Conservation (phyloP, 176 grass and related monocot species). For the Pontederia paniculata region DNA sequence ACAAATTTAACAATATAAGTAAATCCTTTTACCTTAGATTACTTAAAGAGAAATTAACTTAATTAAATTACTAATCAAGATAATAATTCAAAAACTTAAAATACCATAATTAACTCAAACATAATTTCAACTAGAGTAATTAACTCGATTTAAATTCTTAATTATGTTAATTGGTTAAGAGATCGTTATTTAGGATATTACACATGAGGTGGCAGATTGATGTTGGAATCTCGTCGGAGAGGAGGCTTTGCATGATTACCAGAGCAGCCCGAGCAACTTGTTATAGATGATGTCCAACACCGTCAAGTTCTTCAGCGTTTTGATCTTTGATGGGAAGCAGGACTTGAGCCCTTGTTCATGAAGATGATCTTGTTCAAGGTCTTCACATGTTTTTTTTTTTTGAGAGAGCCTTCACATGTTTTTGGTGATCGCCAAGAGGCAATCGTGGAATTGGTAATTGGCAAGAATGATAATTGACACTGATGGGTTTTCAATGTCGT, state of each 20-base stretch:
- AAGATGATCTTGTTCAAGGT: constrained; percentile 91
- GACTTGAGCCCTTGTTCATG: constrained; percentile 69
- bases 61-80: too few relatives aligned
- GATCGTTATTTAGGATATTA: too few relatives aligned
- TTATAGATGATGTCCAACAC: constrained; percentile 90
- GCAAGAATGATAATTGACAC: constrained; percentile 79
- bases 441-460: constrained; percentile 57
- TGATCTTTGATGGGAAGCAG: constrained; percentile 72
- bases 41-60: too few relatives aligned
- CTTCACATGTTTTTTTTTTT: too few relatives aligned
- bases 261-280: constrained; percentile 57
- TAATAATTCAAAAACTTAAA: too few relatives aligned
- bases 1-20: too few relatives aligned
- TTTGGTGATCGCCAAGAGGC: constrained; percentile 64
- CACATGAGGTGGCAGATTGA: constrained; percentile 57
- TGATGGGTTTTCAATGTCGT: constrained; percentile 81
- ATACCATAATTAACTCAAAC: too few relatives aligned
- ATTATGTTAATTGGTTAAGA: too few relatives aligned
- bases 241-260: constrained; percentile 61
- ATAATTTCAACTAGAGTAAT: too few relatives aligned
- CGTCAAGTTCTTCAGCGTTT: constrained; percentile 45
- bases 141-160: too few relatives aligned
- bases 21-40: too few relatives aligned
- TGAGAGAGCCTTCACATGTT: too few relatives aligned
- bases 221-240: constrained; percentile 52